phyloP scores from a whole-genome alignment of 352 stramenopile species.

The Thraustotheca clavata region DNA sequence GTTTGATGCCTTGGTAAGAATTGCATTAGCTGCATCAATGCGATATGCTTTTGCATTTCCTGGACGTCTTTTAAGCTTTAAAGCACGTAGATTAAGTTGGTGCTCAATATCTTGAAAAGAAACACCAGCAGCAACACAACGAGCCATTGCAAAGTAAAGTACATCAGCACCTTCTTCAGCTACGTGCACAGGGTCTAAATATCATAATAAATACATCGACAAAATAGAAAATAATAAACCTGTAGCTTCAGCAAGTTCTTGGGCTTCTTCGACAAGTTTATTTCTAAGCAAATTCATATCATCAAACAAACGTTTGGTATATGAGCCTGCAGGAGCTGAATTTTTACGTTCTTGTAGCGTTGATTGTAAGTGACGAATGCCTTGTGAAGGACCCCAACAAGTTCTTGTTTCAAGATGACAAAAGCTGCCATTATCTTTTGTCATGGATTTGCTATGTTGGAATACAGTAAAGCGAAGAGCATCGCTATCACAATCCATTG shows the following conservation, averaged over 20 bases:
- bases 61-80: constrained; percentile 88
- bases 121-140: constrained; percentile 85
- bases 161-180: constrained; percentile 93
- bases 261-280: constrained; percentile 95
- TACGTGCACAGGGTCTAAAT: constrained; percentile 70
- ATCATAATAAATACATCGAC: neutral
- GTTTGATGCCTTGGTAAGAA: constrained; percentile 39
- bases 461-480: constrained; percentile 92
- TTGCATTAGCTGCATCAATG: constrained; percentile 69
- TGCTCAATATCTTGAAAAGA: constrained; percentile 88
- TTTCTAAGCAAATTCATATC: constrained; percentile 88
- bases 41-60: constrained; percentile 84
- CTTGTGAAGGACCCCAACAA: constrained; percentile 87
- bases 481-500: constrained; percentile 95
- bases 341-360: constrained; percentile 79
- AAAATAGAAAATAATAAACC: neutral
- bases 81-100: constrained; percentile 86
- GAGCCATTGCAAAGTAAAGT: constrained; percentile 95
- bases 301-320: constrained; percentile 95
- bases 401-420: constrained; percentile 88
- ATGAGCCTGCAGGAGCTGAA: constrained; percentile 89
- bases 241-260: constrained; percentile 86
- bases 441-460: constrained; percentile 31
- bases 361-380: constrained; percentile 84
- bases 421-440: constrained; percentile 36